Base-by-base conservation (phyloP, 1,284 basidiomycete genomes). In the Puccinia triticina region DNA sequence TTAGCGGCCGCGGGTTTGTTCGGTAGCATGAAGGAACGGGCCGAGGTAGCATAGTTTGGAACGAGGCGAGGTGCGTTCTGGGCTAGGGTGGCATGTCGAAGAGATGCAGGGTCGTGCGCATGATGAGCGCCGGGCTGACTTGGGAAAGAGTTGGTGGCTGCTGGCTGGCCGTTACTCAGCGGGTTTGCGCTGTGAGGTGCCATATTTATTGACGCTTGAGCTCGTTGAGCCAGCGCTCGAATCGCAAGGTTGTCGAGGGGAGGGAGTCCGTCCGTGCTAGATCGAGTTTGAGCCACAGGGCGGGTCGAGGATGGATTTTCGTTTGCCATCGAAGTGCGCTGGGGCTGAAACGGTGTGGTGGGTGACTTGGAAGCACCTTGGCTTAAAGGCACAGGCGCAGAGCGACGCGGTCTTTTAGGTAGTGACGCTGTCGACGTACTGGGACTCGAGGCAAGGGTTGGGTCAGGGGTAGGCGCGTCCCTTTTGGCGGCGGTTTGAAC, bases 341-440 rank as follows among this genome's bases (percentile, higher is more conserved):
- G 34, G 29, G 53, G 26, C n/a, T 59, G 53, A 10, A 46, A 57
- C 4, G 73, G 53, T 12, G 14, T 46, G 73, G 5, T 46, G 55
- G 55, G 73, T 16, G 73, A 75, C 37, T 29, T 57, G 55, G 23
- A 1, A 12, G n/a, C 34, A 23, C 37, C 8, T 66, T 32, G 40
- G 76, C n/a, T 48, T n/a, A 67, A 16, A 26, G 50, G 50, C 32
- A 3, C 26, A 14, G 53, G 55, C 7, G 32, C 34, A 32, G 71
- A 64, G 34, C 34, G 69, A 48, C 78, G 78, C 46, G 69, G 69
- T 40, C 55, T 71, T n/a, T 81, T 81, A 26, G 43, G 26, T 32
- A 32, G 53, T 48, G 78, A 48, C 11, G 23, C 23, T 37, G 66
- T 40, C 18, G 64, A 29, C 40, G 43, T 50, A 37, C 46, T 37